Evolutionary conservation across 2,329 filamentous ascomycete genomes (phyloP).

Genomic region (Cryphonectria parasitica): DNA sequence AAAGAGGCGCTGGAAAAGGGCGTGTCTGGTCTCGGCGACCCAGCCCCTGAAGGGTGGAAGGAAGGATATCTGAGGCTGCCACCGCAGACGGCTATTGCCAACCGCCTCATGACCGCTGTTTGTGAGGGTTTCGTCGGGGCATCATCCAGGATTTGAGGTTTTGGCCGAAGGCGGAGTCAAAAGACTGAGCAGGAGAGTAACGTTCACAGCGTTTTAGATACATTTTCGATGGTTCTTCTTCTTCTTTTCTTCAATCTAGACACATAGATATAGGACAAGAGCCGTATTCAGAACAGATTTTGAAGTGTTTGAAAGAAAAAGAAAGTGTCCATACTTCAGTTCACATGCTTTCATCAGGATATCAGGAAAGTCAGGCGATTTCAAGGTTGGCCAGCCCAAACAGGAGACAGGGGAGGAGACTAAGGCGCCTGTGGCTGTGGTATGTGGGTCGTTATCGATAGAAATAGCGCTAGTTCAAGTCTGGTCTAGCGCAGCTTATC

Average conservation of each 20-base stretch:
- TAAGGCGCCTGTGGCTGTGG: background rate
- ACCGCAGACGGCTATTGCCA: slow-evolving; percentile 86
- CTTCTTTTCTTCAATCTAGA: background rate
- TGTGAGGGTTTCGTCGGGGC: slow-evolving; percentile 71
- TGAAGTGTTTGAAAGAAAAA: background rate
- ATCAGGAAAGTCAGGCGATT: background rate
- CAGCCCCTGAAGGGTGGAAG: slow-evolving; percentile 67
- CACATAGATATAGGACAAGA: background rate
- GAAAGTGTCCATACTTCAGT: background rate
- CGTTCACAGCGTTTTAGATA: background rate
- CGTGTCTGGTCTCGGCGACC: slow-evolving; percentile 68
- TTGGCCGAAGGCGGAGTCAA: background rate
- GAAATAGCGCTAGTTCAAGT: background rate
- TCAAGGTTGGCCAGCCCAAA: background rate
- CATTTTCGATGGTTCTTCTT: background rate
- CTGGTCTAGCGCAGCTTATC: background rate
- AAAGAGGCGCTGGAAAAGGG: slow-evolving; percentile 71
- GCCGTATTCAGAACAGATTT: background rate
- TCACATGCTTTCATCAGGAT: background rate
- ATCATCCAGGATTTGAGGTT: slow-evolving; percentile 53
- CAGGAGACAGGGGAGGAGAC: background rate
- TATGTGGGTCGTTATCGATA: slow-evolving; percentile 3
- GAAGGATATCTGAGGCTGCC: slow-evolving; percentile 81
- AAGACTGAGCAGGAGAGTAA: no score
- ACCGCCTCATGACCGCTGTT: slow-evolving; percentile 82